Evolutionary conservation across 805 yeast genomes (phyloP).

Genomic region (Wickerhamiella cacticola): DNA sequence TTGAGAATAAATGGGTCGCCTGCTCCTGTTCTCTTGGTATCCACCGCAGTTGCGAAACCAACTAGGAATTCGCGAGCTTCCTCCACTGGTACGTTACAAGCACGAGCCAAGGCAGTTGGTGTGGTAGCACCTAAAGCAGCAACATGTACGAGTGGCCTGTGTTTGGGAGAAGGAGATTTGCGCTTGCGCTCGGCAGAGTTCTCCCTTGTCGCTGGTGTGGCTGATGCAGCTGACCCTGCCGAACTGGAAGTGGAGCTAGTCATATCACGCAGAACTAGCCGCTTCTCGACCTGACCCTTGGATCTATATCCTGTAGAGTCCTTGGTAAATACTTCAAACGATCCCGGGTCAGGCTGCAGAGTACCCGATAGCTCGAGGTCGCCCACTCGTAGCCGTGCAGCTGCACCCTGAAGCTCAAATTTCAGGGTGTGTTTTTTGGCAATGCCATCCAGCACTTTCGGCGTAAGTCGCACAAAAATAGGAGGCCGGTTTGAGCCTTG

Average conservation of each 20-base stretch:
- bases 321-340: slow-evolving; percentile 16
- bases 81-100: slow-evolving; percentile 24
- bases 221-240: not conserved
- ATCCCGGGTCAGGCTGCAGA: slow-evolving; percentile 20
- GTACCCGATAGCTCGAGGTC: slow-evolving; percentile 16
- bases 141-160: slow-evolving; percentile 32
- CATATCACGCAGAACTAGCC: slow-evolving; percentile 13
- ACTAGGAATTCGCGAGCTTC: slow-evolving; percentile 27
- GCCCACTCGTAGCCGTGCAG: slow-evolving; percentile 16
- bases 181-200: not conserved
- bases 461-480: slow-evolving; percentile 19
- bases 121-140: slow-evolving; percentile 41
- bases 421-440: slow-evolving; percentile 3
- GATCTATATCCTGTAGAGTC: slow-evolving; percentile 12
- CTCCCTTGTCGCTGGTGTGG: not conserved
- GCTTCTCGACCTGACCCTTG: slow-evolving; percentile 16
- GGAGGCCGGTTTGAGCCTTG: slow-evolving; percentile 19
- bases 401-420: slow-evolving; percentile 14
- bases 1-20: slow-evolving; percentile 24
- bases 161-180: slow-evolving; percentile 2
- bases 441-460: slow-evolving; percentile 13
- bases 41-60: slow-evolving; percentile 27
- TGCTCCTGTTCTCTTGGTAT: slow-evolving; percentile 22
- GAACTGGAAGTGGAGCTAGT: too few species aligned
- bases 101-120: slow-evolving; percentile 24